Evolutionary conservation across 1,284 basidiomycete species (phyloP).

Genomic region (Bjerkandera adusta): DNA sequence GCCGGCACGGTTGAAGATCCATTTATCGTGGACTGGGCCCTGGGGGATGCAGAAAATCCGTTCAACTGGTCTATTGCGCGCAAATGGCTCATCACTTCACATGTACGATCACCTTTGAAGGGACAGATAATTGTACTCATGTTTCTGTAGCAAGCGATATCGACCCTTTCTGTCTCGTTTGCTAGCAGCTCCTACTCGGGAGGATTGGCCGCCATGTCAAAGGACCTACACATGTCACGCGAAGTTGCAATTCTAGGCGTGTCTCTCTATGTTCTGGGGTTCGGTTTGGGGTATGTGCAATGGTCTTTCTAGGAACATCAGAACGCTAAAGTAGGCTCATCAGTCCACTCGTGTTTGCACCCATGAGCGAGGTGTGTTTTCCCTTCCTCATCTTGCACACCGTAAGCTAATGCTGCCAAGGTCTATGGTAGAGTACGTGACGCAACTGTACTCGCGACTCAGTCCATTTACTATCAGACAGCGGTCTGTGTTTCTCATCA

Average conservation of each 20-base stretch:
- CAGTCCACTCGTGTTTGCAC: constrained; percentile 61
- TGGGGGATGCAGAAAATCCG: constrained; percentile 56
- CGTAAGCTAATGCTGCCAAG: constrained; percentile 19
- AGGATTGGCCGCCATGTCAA: constrained; percentile 45
- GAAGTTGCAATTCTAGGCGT: constrained; percentile 60
- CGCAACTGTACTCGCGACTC: neutral
- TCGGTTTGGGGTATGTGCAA: constrained; percentile 34
- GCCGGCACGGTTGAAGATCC: constrained; percentile 48
- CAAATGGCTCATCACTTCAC: constrained; percentile 47
- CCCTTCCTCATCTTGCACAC: neutral
- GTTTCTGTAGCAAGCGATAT: constrained; percentile 34
- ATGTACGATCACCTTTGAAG: neutral
- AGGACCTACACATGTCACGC: constrained; percentile 47
- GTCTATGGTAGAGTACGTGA: constrained; percentile 50
- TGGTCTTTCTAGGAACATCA: constrained; percentile 4
- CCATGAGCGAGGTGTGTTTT: constrained; percentile 51
- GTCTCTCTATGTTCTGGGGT: constrained; percentile 55
- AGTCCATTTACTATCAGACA: constrained; percentile 20
- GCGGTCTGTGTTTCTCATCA: constrained; percentile 55
- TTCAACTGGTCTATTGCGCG: constrained; percentile 54
- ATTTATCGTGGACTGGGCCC: constrained; percentile 56
- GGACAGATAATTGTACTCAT: constrained; percentile 15
- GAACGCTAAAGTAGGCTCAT: neutral
- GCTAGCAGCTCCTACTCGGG: constrained; percentile 59
- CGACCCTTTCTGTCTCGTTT: constrained; percentile 62